Evolutionary conservation across 1,284 basidiomycete genomes (phyloP).

Genomic region (Exobasidium cylindrosporum): DNA sequence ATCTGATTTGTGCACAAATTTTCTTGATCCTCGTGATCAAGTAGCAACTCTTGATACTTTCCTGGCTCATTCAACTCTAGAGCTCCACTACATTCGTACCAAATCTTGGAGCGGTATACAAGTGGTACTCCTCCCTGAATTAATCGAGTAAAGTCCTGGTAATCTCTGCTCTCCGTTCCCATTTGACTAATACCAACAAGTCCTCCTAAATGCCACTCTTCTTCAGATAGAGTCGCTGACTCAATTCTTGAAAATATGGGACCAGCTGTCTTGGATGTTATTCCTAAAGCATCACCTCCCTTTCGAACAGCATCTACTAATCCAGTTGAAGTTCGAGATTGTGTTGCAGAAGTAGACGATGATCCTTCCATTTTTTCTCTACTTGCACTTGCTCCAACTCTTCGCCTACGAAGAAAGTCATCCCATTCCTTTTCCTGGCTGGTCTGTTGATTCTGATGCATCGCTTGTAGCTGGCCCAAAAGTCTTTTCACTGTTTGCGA

Average conservation of each 20-base stretch:
- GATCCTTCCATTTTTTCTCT: background rate
- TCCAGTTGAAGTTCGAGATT: background rate
- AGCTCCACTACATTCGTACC: slow-evolving; percentile 88
- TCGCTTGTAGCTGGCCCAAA: slow-evolving; percentile 74
- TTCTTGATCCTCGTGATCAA: slow-evolving; percentile 61
- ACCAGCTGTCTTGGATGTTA: background rate
- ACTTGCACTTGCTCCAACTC: slow-evolving; percentile 45
- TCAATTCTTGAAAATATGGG: background rate
- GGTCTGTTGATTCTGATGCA: slow-evolving; percentile 79
- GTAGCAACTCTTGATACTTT: slow-evolving; percentile 77
- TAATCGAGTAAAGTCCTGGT: slow-evolving; percentile 69
- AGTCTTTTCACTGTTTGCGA: slow-evolving; percentile 72
- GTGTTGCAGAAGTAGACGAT: background rate
- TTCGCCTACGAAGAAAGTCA: slow-evolving; percentile 68
- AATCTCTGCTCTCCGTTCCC: slow-evolving; percentile 61
- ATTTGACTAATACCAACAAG: slow-evolving; percentile 85
- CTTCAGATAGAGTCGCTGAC: slow-evolving; percentile 16
- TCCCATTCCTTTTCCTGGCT: slow-evolving; percentile 81
- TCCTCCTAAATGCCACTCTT: slow-evolving; percentile 37
- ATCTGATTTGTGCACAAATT: slow-evolving; percentile 74
- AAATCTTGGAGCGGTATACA: slow-evolving; percentile 75
- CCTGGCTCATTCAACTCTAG: slow-evolving; percentile 89
- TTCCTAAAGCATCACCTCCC: slow-evolving; percentile 5
- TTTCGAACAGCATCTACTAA: slow-evolving; percentile 9
- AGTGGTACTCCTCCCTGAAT: slow-evolving; percentile 83